phyloP scores from a whole-genome alignment of 768 basidiomycete genomes.

The Mrakia hoshinonis region DNA sequence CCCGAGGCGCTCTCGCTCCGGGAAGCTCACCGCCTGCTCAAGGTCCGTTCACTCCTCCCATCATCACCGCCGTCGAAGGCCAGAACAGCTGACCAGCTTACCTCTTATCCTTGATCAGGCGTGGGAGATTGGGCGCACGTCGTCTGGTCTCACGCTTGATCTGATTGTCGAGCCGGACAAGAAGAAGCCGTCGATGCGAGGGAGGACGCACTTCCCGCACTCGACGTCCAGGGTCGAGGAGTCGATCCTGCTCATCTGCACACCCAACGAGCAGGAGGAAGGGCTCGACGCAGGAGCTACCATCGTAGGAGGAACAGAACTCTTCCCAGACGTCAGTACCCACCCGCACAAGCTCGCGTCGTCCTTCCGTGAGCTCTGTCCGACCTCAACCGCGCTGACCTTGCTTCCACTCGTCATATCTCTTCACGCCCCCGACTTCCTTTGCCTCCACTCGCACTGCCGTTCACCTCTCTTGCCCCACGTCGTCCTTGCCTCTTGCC shows the following conservation, averaged over 20 bases:
- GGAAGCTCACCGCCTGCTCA: constrained; percentile 1
- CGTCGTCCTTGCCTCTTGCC: constrained; percentile 13
- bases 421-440: background rate
- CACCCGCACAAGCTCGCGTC: background rate
- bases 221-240: constrained; percentile 59
- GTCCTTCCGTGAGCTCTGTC: background rate
- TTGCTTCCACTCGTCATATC: background rate
- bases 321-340: constrained; percentile 62
- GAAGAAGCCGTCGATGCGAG: constrained; percentile 76
- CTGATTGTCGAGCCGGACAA: constrained; percentile 70
- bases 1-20: background rate
- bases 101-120: constrained; percentile 48
- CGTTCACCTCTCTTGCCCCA: background rate
- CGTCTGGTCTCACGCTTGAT: constrained; percentile 67
- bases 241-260: constrained; percentile 85
- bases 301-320: constrained; percentile 79
- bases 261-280: constrained; percentile 68
- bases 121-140: constrained; percentile 68
- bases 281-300: constrained; percentile 82
- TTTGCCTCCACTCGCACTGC: constrained; percentile 19
- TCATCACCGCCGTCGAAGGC: background rate
- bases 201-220: constrained; percentile 73
- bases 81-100: background rate
- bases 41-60: background rate
- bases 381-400: background rate